Evolutionary conservation across 352 stramenopile species (phyloP), one percentile per base, ranked within the genome.

Genomic region (Globisporangium alternatum): DNA sequence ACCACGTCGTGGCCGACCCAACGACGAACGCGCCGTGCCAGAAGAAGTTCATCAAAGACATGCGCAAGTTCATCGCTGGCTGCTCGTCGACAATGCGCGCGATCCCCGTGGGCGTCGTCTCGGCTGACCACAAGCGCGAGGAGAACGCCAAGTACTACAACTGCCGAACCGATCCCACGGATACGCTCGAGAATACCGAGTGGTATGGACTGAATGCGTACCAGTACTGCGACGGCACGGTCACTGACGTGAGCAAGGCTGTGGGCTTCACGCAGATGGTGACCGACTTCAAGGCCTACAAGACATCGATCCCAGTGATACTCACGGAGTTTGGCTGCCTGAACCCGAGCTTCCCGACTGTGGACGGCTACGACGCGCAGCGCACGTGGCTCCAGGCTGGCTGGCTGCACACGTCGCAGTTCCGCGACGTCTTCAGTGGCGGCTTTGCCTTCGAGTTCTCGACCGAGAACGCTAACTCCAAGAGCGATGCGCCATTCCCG

Each of bases 131-230:
- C n/a, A n/a, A n/a, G n/a, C 77, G 86, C n/a, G 73, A 88, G 39
- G 41, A 78, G 1, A 91, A 95, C 57, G 75, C 80, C 15, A 70
- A 78, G 49, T 97, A 97, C 68, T 97, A 95, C 69, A 91, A 92
- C 68, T 97, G 90, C 70, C 72, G 81, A 63, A 90, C 80, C 0
- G 75, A 92, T 62, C 58, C 74, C 3, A 76, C 33, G 1, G 90
- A 97, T 57, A 33, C 69, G 66, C 84, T 90, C 47, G 85, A 96
- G 67, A 86, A 85, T 43, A 77, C 83, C 1, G 78, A 96, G 66
- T 97, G 85, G 85, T 96, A 90, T 61, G 89, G 85, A 19, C 52
- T 97, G n/a, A 97, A 97, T 63, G 75, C 83, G 53, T 95, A 96
- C 61, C 67, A 86, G 55, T 83, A 90, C 56, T 97, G 87, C 63